Evolutionary conservation across 345 rosid genomes (phyloP).

Genomic region (Brassica rapa): DNA sequence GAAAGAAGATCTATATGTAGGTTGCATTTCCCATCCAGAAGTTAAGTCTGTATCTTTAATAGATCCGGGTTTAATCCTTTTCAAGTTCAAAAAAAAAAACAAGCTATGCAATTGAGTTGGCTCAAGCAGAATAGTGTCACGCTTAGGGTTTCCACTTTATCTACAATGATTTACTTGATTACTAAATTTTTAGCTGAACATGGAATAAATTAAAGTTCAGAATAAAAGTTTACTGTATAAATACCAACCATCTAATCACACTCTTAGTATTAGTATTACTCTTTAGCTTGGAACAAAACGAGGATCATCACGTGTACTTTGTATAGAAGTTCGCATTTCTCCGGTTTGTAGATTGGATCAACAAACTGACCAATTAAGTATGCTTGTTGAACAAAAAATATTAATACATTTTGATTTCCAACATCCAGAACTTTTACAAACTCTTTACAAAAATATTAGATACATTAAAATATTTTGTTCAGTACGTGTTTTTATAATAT

Average conservation of each 20-base stretch:
- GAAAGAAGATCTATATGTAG: too few relatives aligned
- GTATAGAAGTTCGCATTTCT: constrained; percentile 4
- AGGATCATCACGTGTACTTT: constrained; percentile 23
- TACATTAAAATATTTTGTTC: background rate
- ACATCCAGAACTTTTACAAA: background rate
- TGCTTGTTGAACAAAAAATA: background rate
- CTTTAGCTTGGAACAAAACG: constrained; percentile 2
- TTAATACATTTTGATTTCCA: background rate
- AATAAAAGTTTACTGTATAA: background rate
- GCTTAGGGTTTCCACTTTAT: background rate
- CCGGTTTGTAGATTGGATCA: constrained; percentile 14
- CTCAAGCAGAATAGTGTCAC: constrained; percentile 14
- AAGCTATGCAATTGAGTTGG: background rate
- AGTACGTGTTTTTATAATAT: background rate
- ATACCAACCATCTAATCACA: background rate
- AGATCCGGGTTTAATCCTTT: too few relatives aligned
- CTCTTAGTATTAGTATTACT: background rate
- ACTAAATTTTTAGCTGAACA: background rate
- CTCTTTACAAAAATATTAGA: background rate
- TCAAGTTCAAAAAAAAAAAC: too few relatives aligned
- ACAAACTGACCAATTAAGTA: background rate
- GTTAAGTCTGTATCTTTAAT: too few relatives aligned
- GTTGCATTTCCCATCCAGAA: too few relatives aligned
- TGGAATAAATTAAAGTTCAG: background rate
- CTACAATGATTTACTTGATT: too few relatives aligned